These are phyloP conservation scores for Yarrowia divulgata DNA, from an alignment of 805 yeast species.

Conservation along the genomic window DNA sequence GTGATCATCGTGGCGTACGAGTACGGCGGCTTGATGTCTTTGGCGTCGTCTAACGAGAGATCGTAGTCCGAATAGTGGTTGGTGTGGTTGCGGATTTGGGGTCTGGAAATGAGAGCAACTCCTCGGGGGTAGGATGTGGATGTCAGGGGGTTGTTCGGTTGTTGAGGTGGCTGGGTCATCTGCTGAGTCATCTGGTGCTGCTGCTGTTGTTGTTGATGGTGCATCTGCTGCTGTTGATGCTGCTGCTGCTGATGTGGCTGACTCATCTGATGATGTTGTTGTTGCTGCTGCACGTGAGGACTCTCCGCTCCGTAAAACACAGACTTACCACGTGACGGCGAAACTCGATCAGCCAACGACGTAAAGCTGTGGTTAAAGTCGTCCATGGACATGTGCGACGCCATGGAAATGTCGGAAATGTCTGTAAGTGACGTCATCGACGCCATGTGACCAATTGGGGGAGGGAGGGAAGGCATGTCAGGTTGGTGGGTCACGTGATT, in stretches of 20 bases:
- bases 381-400: slow-evolving; percentile 36
- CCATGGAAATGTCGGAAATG: slow-evolving; percentile 24
- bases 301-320: slow-evolving; percentile 8
- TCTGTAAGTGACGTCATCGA: slow-evolving; percentile 25
- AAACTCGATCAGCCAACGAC: slow-evolving; percentile 26
- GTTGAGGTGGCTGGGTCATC: slow-evolving; percentile 1
- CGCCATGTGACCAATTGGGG: slow-evolving; percentile 18
- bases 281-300: neutral
- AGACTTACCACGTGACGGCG: slow-evolving; percentile 11
- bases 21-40: slow-evolving; percentile 94
- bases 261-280: neutral
- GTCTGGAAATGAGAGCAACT: slow-evolving; percentile 54
- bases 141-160: neutral
- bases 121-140: slow-evolving; percentile 52
- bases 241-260: neutral
- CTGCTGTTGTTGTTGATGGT: neutral
- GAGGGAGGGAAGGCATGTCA: too few species aligned
- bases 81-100: slow-evolving; percentile 50
- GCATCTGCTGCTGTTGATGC: neutral
- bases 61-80: slow-evolving; percentile 51
- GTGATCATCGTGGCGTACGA: slow-evolving; percentile 98
- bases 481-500: too few species aligned
- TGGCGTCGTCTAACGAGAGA: slow-evolving; percentile 86
- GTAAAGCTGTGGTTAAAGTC: slow-evolving; percentile 26
- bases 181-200: neutral